Conservation (phyloP, 2,329 filamentous ascomycete genomes). For the Colletotrichum nymphaeae region DNA sequence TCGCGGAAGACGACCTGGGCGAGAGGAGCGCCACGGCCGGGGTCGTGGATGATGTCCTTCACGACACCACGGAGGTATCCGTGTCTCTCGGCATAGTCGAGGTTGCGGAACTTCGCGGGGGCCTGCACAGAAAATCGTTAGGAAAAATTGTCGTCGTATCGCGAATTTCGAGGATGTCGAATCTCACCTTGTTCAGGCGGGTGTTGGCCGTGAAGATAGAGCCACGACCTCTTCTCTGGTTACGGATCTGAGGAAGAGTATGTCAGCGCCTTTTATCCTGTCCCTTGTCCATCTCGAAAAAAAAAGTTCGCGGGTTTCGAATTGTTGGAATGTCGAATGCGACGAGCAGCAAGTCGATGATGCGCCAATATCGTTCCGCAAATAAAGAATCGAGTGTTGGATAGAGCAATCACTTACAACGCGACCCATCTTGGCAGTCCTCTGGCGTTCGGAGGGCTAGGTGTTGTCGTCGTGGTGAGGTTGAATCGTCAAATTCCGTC, state of each 20-base stretch:
- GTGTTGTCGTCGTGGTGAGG: slow-evolving; percentile 36
- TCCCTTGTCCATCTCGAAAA: not conserved
- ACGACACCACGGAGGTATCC: slow-evolving; percentile 98
- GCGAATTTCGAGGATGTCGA: slow-evolving; percentile 58
- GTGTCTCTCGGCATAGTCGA: slow-evolving; percentile 97
- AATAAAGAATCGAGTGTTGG: slow-evolving; percentile 12
- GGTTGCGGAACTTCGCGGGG: slow-evolving; percentile 87
- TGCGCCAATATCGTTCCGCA: not conserved
- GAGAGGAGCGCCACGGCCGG: slow-evolving; percentile 97
- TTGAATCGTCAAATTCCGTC: slow-evolving; percentile 12
- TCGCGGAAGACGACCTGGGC: slow-evolving; percentile 97
- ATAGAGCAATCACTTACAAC: slow-evolving; percentile 51
- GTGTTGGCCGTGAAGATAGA: slow-evolving; percentile 79
- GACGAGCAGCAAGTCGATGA: slow-evolving; percentile 17
- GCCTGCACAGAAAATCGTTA: slow-evolving; percentile 39
- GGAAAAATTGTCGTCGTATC: slow-evolving; percentile 28
- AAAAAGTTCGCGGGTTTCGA: slow-evolving; percentile 24
- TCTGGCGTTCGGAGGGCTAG: slow-evolving; percentile 36
- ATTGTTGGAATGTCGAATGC: slow-evolving; percentile 10
- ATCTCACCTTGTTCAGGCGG: slow-evolving; percentile 91
- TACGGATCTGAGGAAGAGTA: slow-evolving; percentile 61
- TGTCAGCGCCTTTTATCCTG: slow-evolving; percentile 30
- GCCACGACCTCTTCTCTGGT: slow-evolving; percentile 72
- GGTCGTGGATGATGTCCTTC: slow-evolving; percentile 99
- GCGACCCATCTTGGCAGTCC: slow-evolving; percentile 62